These are phyloP conservation scores for Diddensiella transvaalensis DNA, from an alignment of 805 yeast genomes.

Conservation along the genomic window DNA sequence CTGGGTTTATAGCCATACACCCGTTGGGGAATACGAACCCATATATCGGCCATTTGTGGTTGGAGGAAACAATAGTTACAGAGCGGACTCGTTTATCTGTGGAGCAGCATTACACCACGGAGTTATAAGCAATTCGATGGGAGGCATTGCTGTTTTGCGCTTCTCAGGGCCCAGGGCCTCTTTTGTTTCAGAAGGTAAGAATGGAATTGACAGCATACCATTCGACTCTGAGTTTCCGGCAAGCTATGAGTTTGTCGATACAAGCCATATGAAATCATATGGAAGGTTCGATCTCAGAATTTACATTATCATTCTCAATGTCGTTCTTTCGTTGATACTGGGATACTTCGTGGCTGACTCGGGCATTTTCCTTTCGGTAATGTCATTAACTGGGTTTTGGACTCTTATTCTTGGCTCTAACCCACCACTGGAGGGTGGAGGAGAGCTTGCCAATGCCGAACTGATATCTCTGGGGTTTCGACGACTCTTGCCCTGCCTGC, in stretches of 20 bases:
- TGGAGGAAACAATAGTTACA: constrained; percentile 70
- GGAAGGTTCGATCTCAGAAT: constrained; percentile 72
- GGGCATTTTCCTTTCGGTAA: constrained; percentile 58
- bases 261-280: constrained; percentile 35
- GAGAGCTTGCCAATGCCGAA: constrained; percentile 54
- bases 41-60: constrained; percentile 70
- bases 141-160: constrained; percentile 71
- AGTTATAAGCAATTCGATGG: constrained; percentile 61
- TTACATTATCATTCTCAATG: constrained; percentile 52
- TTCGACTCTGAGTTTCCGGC: constrained; percentile 74
- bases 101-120: constrained; percentile 91
- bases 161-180: constrained; percentile 50
- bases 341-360: constrained; percentile 48
- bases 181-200: constrained; percentile 52
- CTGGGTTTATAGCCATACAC: constrained; percentile 68
- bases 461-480: constrained; percentile 68
- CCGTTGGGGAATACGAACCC: constrained; percentile 65
- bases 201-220: constrained; percentile 49
- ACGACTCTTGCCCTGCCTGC: constrained; percentile 69
- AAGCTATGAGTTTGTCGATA: constrained; percentile 57
- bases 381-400: constrained; percentile 73
- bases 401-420: constrained; percentile 78
- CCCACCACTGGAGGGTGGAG: constrained; percentile 47
- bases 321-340: constrained; percentile 50
- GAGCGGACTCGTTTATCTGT: constrained; percentile 88